Evolutionary conservation across 192 early-diverging fungal species (phyloP), one percentile per base, ranked within the genome.

Genomic region (Mortierella hygrophila): DNA sequence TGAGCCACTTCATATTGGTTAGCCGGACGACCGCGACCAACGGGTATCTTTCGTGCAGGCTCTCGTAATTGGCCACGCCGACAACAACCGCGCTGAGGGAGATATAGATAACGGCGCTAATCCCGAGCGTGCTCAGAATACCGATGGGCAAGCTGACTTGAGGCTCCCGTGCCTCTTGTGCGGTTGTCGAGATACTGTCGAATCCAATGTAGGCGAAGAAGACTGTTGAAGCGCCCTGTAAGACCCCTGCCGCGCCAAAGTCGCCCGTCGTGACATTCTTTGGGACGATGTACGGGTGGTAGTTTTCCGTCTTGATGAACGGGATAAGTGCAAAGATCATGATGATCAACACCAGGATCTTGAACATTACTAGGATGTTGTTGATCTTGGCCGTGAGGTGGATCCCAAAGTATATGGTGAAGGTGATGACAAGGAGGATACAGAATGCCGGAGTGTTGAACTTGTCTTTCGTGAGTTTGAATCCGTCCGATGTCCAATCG

Each of bases 201-300:
- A 97, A 97, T 11, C 97, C 97, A 86, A 97, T 95, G 81, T 97
- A 97, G 21, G 94, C 89, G 76, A 91, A 93, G 82, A 97, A 97
- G 18, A 97, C 96, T 2, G 91, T 88, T 42, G 94, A 91, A 10
- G 97, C 92, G 21, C 91, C 95, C 75, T 92, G 92, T 70, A 96
- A 93, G 23, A 97, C 77, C 47, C 97, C 96, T 37, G 89, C 77
- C 10, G 89, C 90, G 42, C 96, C 96, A 89, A 91, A 97, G 40
- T 89, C 91, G 68, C 88, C 81, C 52, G 93, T 93, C 60, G 79
- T 88, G 16, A 26, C 5, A 8, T 57, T n/a, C 16, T 57, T 57
- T 6, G 89, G 90, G 38, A 96, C 97, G 70, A 97, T 88, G 89
- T 97, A 97, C 5, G 97, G 97, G 46, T 77, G 37, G 79, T 94